phyloP scores from a whole-genome alignment of 768 basidiomycete species.

The Xerocomellus intermedius region DNA sequence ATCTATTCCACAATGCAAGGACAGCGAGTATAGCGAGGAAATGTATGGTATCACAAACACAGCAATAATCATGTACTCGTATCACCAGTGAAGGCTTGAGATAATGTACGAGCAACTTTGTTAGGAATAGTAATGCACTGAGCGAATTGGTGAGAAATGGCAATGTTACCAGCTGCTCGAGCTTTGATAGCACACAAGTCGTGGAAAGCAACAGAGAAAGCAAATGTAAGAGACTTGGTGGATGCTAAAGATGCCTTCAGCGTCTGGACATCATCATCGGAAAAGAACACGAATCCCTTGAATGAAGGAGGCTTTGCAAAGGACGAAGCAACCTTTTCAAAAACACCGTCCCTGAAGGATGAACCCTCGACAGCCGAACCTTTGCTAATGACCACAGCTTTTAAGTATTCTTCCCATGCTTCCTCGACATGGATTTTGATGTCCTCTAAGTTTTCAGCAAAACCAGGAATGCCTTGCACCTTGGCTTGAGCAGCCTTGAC shows the following conservation, averaged over 20 bases:
- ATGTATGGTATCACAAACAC: neutral
- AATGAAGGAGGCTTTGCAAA: slow-evolving; percentile 27
- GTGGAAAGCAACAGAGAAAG: slow-evolving; percentile 52
- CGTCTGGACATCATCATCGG: slow-evolving; percentile 35
- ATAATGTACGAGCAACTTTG: slow-evolving; percentile 17
- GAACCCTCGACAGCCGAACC: neutral
- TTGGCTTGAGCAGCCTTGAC: slow-evolving; percentile 2
- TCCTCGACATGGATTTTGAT: slow-evolving; percentile 42
- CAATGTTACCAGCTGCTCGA: slow-evolving; percentile 25
- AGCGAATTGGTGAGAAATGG: slow-evolving; percentile 25
- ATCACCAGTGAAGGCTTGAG: slow-evolving; percentile 14
- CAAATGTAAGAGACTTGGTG: slow-evolving; percentile 36
- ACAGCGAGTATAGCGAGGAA: neutral
- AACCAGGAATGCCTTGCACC: slow-evolving; percentile 3
- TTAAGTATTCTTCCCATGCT: slow-evolving; percentile 17
- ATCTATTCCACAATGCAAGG: neutral
- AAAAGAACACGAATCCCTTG: slow-evolving; percentile 22
- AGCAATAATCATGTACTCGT: neutral
- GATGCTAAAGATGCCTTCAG: slow-evolving; percentile 61
- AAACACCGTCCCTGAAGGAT: neutral
- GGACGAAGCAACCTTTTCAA: slow-evolving; percentile 27
- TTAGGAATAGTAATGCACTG: slow-evolving; percentile 23
- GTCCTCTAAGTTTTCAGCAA: slow-evolving; percentile 37
- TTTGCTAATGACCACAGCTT: slow-evolving; percentile 7
- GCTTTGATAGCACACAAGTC: slow-evolving; percentile 59